These are phyloP conservation scores for Sugiyamaella smithiae DNA, from an alignment of 805 yeast species.

Conservation along the genomic window DNA sequence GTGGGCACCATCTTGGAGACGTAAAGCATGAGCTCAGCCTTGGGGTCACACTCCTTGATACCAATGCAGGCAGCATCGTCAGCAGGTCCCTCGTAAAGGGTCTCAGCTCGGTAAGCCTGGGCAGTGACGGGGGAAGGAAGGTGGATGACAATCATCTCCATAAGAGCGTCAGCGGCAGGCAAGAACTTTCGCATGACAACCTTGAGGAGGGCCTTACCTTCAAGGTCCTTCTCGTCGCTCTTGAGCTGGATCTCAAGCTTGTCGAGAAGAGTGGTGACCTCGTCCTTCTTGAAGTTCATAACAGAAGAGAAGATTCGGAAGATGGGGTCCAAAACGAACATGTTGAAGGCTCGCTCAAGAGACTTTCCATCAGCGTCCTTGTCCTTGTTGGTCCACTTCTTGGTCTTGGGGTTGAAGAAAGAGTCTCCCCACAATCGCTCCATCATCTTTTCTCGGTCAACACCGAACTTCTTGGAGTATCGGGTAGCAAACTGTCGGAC, in stretches of 20 bases:
- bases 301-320: constrained; percentile 94
- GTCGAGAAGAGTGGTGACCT: constrained; percentile 85
- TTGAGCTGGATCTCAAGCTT: constrained; percentile 92
- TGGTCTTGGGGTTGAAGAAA: constrained; percentile 99
- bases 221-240: constrained; percentile 96
- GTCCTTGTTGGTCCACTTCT: constrained; percentile 96
- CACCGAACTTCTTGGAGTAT: constrained; percentile 99
- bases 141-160: constrained; percentile 98
- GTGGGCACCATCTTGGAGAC: constrained; percentile 99
- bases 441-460: constrained; percentile 96
- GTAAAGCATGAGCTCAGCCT: constrained; percentile 97
- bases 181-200: constrained; percentile 99
- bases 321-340: constrained; percentile 98
- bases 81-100: constrained; percentile 98
- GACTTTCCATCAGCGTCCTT: constrained; percentile 93
- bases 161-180: constrained; percentile 99
- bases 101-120: constrained; percentile 98
- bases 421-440: constrained; percentile 99
- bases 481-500: constrained; percentile 97
- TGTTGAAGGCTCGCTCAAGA: constrained; percentile 99
- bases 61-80: constrained; percentile 82
- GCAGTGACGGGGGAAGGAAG: constrained; percentile 99
- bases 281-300: constrained; percentile 99
- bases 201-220: constrained; percentile 98
- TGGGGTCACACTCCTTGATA: constrained; percentile 98